Percentiles rank a stretch among this genome's conserved stretches.
Conservation (phyloP, 495 filamentous ascomycete species). For the Letharia columbiana region DNA sequence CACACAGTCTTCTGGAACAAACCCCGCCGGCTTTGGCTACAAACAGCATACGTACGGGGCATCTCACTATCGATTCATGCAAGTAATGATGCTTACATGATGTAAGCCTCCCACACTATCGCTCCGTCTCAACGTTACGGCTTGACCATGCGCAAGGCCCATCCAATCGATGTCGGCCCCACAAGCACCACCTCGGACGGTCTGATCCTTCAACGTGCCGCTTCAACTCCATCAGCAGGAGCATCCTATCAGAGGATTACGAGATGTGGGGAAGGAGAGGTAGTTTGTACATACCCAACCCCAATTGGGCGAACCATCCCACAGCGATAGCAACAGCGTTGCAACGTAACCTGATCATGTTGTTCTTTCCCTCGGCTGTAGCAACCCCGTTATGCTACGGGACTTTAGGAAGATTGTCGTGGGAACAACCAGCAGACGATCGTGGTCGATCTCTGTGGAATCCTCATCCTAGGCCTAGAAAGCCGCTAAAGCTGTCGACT, state of each 20-base stretch:
- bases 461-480: too few species aligned
- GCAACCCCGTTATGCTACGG: not conserved
- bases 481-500: not conserved
- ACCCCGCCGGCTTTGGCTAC: not conserved
- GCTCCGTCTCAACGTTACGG: not conserved
- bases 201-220: not conserved
- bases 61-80: not conserved
- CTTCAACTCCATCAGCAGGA: not conserved
- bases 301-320: not conserved
- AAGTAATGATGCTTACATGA: not conserved
- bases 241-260: not conserved
- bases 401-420: too few species aligned
- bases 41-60: not conserved
- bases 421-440: too few species aligned
- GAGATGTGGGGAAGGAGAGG: not conserved
- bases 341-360: not conserved
- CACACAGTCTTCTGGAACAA: not conserved
- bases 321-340: not conserved
- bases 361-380: not conserved
- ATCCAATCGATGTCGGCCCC: not conserved
- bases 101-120: not conserved
- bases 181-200: not conserved
- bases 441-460: too few species aligned
- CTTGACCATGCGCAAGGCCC: not conserved
- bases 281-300: not conserved